Conservation (phyloP, 352 stramenopile genomes). For the Pythium periplocum region DNA sequence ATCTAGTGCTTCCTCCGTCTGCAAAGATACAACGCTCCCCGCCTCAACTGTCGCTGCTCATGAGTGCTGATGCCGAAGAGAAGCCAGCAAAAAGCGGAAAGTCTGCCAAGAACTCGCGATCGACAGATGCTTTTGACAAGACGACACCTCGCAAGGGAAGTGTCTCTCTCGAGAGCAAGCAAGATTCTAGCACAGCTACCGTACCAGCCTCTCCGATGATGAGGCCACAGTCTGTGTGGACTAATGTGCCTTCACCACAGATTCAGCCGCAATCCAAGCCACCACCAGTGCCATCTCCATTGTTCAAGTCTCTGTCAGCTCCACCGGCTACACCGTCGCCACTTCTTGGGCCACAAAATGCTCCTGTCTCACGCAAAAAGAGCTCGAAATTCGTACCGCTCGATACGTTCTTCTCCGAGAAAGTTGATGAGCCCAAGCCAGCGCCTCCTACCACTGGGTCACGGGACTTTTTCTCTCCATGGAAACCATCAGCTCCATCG, state of each 20-base stretch:
- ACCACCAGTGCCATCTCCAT: slow-evolving; percentile 2
- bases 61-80: slow-evolving; percentile 6
- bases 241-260: too few species aligned
- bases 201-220: too few species aligned
- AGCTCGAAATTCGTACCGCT: slow-evolving; percentile 53
- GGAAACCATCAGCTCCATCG: slow-evolving; percentile 8
- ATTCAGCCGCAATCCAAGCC: too few species aligned
- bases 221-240: too few species aligned
- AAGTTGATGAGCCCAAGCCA: slow-evolving; percentile 11
- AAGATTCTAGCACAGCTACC: too few species aligned
- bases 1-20: slow-evolving; percentile 34
- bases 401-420: slow-evolving; percentile 36
- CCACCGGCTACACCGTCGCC: neutral
- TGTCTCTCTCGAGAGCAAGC: neutral
- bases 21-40: too few species aligned
- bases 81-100: slow-evolving; percentile 1
- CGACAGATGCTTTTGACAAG: too few species aligned
- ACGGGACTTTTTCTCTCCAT: slow-evolving; percentile 15
- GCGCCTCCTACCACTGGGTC: neutral
- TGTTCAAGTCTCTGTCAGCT: slow-evolving; percentile 2
- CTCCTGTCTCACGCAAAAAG: slow-evolving; percentile 13
- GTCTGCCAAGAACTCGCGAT: too few species aligned
- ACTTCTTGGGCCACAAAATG: too few species aligned
- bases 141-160: slow-evolving; percentile 1
- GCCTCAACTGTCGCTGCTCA: slow-evolving; percentile 14